Evolutionary conservation across 495 filamentous ascomycete genomes (phyloP).

Genomic region (Jackrogersella multiformis): DNA sequence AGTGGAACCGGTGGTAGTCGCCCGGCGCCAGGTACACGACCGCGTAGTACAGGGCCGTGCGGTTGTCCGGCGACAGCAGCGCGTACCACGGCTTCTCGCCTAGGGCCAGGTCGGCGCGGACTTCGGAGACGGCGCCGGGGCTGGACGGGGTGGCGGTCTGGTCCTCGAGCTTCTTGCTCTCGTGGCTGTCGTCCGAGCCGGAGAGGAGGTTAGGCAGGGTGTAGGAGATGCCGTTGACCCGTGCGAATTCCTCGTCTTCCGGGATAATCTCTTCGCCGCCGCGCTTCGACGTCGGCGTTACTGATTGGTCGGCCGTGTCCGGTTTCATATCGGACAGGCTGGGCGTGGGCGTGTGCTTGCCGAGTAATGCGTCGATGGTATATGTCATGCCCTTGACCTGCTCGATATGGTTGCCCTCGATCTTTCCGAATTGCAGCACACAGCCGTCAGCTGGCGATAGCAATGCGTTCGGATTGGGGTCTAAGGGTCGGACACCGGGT

Average conservation of each 20-base stretch:
- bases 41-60: conserved; percentile 84
- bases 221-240: conserved; percentile 96
- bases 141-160: conserved; percentile 65
- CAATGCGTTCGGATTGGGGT: conserved; percentile 78
- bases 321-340: conserved; percentile 49
- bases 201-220: conserved; percentile 90
- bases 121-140: conserved; percentile 76
- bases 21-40: conserved; percentile 98
- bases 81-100: conserved; percentile 82
- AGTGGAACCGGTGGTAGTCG: conserved; percentile 99
- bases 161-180: conserved; percentile 59
- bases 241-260: conserved; percentile 89
- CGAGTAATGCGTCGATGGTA: conserved; percentile 89
- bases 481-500: conserved; percentile 86
- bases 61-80: conserved; percentile 63
- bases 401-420: conserved; percentile 93
- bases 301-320: conserved; percentile 19
- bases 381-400: conserved; percentile 99
- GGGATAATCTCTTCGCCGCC: conserved; percentile 72
- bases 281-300: conserved; percentile 30
- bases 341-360: conserved; percentile 63
- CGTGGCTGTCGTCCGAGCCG: conserved; percentile 54
- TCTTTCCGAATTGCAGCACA: conserved; percentile 89
- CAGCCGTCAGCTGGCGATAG: conserved; percentile 90
- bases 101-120: conserved; percentile 82